Evolutionary conservation across 768 basidiomycete species (phyloP).

Genomic region (Leccinum variicolor): DNA sequence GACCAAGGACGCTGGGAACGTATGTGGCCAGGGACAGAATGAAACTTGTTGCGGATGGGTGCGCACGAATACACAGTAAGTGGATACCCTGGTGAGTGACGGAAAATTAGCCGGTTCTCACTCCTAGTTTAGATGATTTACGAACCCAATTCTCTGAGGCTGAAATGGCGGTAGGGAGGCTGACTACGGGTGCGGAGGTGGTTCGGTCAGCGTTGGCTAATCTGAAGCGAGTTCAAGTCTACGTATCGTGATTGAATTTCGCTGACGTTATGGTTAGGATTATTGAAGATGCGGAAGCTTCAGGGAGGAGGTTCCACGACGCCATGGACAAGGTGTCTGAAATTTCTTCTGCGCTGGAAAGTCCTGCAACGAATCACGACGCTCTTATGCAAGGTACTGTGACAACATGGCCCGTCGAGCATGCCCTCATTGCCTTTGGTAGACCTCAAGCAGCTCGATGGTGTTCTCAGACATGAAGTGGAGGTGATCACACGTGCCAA

Average conservation of each 20-base stretch:
- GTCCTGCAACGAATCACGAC: slow-evolving; percentile 51
- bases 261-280: slow-evolving; percentile 36
- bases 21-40: slow-evolving; percentile 80
- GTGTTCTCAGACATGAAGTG: slow-evolving; percentile 58
- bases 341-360: slow-evolving; percentile 49
- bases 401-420: neutral
- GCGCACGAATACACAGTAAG: slow-evolving; percentile 65
- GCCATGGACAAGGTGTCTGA: slow-evolving; percentile 54
- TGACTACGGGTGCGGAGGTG: slow-evolving; percentile 57
- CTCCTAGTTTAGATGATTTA: slow-evolving; percentile 50
- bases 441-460: slow-evolving; percentile 68
- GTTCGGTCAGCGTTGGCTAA: slow-evolving; percentile 50
- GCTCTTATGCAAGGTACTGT: slow-evolving; percentile 48
- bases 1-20: slow-evolving; percentile 67
- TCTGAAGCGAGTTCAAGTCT: slow-evolving; percentile 38
- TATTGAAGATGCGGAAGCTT: slow-evolving; percentile 58
- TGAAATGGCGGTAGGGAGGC: slow-evolving; percentile 48
- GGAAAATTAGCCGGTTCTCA: neutral
- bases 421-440: slow-evolving; percentile 5
- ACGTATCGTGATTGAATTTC: neutral
- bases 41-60: slow-evolving; percentile 74
- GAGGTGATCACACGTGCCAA: slow-evolving; percentile 53
- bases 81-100: neutral
- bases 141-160: slow-evolving; percentile 49
- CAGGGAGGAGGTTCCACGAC: slow-evolving; percentile 55